A percentile compares a stretch with the other conserved stretches of the same genome.
Conservation (phyloP, 2,329 filamentous ascomycete genomes). For the Penicillium digitatum region DNA sequence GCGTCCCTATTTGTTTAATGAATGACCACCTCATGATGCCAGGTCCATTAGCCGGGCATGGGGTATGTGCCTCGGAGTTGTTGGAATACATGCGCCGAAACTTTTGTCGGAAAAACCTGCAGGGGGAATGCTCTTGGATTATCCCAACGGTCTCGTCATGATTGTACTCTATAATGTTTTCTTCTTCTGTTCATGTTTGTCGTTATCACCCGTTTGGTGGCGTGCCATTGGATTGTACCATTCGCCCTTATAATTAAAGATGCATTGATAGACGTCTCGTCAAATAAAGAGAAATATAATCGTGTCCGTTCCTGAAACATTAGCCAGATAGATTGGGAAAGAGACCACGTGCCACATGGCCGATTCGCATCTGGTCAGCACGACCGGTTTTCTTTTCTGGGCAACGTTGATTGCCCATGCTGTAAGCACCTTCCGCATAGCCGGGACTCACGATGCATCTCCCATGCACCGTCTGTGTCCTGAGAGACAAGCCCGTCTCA, state of each 20-base stretch:
- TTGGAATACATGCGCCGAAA: conserved; percentile 6
- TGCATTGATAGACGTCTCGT: conserved; percentile 18
- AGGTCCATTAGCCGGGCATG: conserved; percentile 19
- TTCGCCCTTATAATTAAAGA: conserved; percentile 17
- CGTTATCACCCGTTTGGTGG: conserved; percentile 23
- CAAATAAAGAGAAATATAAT: conserved; percentile 24
- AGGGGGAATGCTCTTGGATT: conserved; percentile 10
- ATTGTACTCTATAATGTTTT: conserved; percentile 28
- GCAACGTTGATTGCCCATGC: neutral
- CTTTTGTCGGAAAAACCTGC: conserved; percentile 8
- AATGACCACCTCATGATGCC: conserved; percentile 27
- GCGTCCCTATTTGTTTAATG: conserved; percentile 25
- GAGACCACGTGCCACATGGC: neutral
- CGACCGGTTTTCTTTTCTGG: neutral
- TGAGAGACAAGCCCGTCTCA: neutral
- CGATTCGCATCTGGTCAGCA: neutral
- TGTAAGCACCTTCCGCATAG: neutral
- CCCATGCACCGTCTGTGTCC: neutral
- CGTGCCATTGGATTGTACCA: conserved; percentile 18
- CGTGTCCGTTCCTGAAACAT: neutral
- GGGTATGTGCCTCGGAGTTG: conserved; percentile 17
- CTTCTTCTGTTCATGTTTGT: conserved; percentile 29
- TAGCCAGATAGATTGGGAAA: neutral
- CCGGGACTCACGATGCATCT: neutral
- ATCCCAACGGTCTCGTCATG: conserved; percentile 6